These are phyloP conservation scores for Takashimella tepidaria DNA, from an alignment of 1,284 basidiomycete genomes.

Conservation along the genomic window DNA sequence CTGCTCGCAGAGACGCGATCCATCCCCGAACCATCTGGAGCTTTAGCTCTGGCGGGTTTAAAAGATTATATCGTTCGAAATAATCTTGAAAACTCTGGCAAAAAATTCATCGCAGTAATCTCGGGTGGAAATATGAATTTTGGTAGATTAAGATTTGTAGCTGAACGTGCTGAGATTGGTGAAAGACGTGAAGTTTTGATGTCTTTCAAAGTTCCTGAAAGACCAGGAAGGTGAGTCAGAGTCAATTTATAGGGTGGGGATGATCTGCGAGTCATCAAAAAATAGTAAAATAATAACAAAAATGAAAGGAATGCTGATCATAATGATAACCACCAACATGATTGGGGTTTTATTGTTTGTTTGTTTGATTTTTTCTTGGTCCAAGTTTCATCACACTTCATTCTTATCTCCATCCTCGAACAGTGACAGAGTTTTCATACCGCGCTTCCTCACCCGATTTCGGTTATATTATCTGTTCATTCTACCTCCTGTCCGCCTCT, in stretches of 20 bases:
- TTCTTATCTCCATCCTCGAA: slow-evolving; percentile 78
- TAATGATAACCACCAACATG: too few relatives aligned
- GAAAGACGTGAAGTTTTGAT: slow-evolving; percentile 91
- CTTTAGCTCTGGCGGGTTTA: slow-evolving; percentile 83
- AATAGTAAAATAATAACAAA: too few relatives aligned
- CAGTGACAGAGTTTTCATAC: slow-evolving; percentile 97
- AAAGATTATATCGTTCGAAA: slow-evolving; percentile 83
- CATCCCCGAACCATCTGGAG: slow-evolving; percentile 95
- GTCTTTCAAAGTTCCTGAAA: slow-evolving; percentile 88
- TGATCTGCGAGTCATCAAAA: too few relatives aligned
- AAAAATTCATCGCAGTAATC: slow-evolving; percentile 84
- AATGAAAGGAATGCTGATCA: too few relatives aligned
- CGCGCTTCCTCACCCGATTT: slow-evolving; percentile 61
- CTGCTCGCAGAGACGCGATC: slow-evolving; percentile 72
- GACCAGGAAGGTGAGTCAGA: slow-evolving; percentile 68
- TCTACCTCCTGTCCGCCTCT: slow-evolving; percentile 63
- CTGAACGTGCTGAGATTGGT: slow-evolving; percentile 94
- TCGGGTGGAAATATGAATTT: slow-evolving; percentile 99
- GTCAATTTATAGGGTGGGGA: too few relatives aligned
- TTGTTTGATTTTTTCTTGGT: neutral
- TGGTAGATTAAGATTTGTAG: slow-evolving; percentile 88
- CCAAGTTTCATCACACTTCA: slow-evolving; percentile 81
- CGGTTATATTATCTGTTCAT: slow-evolving; percentile 79
- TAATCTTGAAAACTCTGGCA: slow-evolving; percentile 71
- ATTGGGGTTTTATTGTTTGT: too few relatives aligned